These are phyloP conservation scores for Pichia sp. DNA, from an alignment of 1,139 yeast genomes.

Conservation along the genomic window DNA sequence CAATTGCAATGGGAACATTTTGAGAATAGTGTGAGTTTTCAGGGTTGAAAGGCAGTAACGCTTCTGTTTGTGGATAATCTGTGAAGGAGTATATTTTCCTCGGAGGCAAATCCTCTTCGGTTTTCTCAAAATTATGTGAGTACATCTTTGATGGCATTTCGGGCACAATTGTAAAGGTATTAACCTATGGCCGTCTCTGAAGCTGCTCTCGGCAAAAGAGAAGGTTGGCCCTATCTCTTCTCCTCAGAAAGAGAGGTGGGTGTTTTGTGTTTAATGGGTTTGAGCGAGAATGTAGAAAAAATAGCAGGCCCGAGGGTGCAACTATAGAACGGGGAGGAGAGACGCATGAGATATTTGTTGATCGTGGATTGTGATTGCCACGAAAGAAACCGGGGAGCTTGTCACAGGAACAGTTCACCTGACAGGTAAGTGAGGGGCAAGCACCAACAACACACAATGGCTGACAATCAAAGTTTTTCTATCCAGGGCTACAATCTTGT, in stretches of 20 bases:
- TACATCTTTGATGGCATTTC: constrained; percentile 12
- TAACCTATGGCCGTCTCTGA: no score
- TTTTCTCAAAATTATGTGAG: constrained; percentile 17
- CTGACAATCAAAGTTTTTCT: constrained; percentile 38
- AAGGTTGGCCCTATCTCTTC: no score
- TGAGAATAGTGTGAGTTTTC: constrained; percentile 37
- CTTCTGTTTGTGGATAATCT: constrained; percentile 43
- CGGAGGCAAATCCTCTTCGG: constrained; percentile 39
- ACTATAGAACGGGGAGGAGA: neutral
- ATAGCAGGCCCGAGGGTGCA: neutral
- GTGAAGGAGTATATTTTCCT: constrained; percentile 44
- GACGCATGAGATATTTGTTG: neutral
- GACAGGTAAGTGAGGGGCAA: neutral
- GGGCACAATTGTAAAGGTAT: no score
- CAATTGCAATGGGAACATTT: constrained; percentile 74
- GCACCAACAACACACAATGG: constrained; percentile 6
- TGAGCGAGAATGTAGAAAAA: neutral
- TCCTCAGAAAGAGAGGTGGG: no score
- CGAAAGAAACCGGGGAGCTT: neutral
- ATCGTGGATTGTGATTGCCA: neutral
- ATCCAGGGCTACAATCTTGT: constrained; percentile 79
- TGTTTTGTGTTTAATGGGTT: neutral
- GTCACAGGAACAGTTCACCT: neutral
- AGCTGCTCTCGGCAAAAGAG: neutral
- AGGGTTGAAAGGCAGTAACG: constrained; percentile 48